Percentiles rank a stretch among this genome's conserved stretches.
Evolutionary conservation across 257 asterid species (phyloP).

Genomic region (Osmanthus fragrans): DNA sequence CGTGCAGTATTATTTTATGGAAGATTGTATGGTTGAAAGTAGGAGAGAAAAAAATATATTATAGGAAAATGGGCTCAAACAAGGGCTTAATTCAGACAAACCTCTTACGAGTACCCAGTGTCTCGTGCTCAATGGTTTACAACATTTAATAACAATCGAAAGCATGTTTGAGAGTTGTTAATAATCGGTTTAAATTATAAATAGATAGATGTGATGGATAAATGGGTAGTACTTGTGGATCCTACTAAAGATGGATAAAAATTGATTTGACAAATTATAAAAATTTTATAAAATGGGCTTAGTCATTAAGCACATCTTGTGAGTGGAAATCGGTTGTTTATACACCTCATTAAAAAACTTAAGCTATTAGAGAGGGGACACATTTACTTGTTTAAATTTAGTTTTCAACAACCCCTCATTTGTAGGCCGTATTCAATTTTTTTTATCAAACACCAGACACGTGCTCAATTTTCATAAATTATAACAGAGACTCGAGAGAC

Average conservation of each 20-base stretch:
- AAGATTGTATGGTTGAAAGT: no score
- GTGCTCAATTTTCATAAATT: background rate
- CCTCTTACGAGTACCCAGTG: background rate
- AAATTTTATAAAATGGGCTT: no score
- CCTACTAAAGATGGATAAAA: no score
- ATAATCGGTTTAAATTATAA: no score
- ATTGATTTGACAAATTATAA: background rate
- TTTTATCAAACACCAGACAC: background rate
- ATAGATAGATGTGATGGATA: no score
- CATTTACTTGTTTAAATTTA: background rate
- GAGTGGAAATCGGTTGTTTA: background rate
- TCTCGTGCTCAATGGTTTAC: background rate
- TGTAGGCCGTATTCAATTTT: background rate
- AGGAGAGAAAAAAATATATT: no score
- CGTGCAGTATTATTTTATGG: no score
- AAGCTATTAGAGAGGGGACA: background rate
- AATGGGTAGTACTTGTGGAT: no score
- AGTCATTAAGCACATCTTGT: background rate
- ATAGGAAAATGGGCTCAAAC: no score
- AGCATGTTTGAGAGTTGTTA: no score
- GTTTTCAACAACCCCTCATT: background rate
- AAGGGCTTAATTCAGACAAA: background rate
- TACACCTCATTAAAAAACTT: background rate
- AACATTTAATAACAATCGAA: background rate
- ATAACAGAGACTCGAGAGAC: background rate